phyloP scores from a whole-genome alignment of 352 stramenopile genomes.

The Phytophthora aleatoria region DNA sequence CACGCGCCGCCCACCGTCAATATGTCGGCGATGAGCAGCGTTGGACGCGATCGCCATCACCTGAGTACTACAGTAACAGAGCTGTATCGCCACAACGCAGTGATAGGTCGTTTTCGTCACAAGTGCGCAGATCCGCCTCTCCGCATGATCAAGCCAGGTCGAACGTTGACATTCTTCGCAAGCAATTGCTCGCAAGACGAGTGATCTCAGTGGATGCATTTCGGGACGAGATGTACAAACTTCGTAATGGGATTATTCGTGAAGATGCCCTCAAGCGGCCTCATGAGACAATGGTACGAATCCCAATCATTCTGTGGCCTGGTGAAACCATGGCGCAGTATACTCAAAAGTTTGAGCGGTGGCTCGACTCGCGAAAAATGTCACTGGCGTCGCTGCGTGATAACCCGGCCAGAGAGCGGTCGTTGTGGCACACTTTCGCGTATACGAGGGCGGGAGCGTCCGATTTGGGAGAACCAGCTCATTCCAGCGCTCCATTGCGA shows the following conservation, averaged over 20 bases:
- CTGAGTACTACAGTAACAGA: conserved; percentile 7
- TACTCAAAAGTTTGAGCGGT: conserved; percentile 30
- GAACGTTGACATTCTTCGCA: conserved; percentile 4
- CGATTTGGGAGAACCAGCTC: conserved; percentile 3
- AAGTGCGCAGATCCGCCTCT: conserved; percentile 11
- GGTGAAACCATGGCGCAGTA: conserved; percentile 34
- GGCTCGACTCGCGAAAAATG: conserved; percentile 28
- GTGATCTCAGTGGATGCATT: conserved; percentile 36
- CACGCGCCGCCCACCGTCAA: conserved; percentile 5
- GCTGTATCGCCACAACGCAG: conserved; percentile 9
- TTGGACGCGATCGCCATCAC: conserved; percentile 12
- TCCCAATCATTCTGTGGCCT: conserved; percentile 26
- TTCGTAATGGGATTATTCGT: conserved; percentile 25
- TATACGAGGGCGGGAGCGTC: conserved; percentile 25
- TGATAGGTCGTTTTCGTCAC: conserved; percentile 7
- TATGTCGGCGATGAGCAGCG: background rate
- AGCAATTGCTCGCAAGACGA: conserved; percentile 28
- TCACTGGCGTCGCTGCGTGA: conserved; percentile 19
- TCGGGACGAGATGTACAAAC: conserved; percentile 32
- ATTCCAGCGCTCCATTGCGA: background rate
- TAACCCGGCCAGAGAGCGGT: conserved; percentile 33
- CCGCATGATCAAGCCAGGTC: conserved; percentile 3
- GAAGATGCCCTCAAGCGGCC: conserved; percentile 34
- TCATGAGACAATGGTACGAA: conserved; percentile 30
- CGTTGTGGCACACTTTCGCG: conserved; percentile 36